Evolutionary conservation across 2,329 filamentous ascomycete genomes (phyloP), one percentile per base, ranked within the genome.

Genomic region (Penicillium expansum): DNA sequence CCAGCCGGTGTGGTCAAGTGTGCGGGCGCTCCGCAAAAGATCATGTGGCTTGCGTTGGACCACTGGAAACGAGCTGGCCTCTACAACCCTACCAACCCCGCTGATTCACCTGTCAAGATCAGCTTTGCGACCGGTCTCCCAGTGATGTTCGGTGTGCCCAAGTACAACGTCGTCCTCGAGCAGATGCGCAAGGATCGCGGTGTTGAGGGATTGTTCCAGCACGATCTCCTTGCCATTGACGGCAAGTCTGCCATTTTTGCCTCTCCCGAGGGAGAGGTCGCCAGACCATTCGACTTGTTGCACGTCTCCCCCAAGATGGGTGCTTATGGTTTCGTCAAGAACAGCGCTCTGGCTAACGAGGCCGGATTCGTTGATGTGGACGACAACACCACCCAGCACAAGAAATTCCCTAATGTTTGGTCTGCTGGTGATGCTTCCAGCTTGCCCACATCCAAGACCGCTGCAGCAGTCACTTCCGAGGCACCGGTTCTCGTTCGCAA

Each of bases 31-130:
- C 83, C 83, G 11, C 83, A 86, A 61, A 86, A 86, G 72, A 74
- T 80, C 65, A 81, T 86, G 82, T 86, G 83, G 83, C 77, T 86
- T 16, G 83, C 83, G 1, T 71, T 85, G 41, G 82, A 86, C 65
- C 71, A 83, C 69, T 86, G 83, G 83, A 83, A 81, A 70, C 72
- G 73, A 30, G 74, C 75, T 0, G 83, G 82, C 2, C 67, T 83
- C 4, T 85, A 85, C 69, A 67, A 79, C 52, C 64, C 77, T 1
- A 58, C 60, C 52, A 72, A 76, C 50, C 64, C 74, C 0, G 64
- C 74, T 1, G 45, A 48, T 6, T 83, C 81, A 0, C 65, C 76
- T 2, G 79, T 85, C 64, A 74, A 79, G 22, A 81, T 85, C 57
- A 77, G 69, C 61, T 86, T 84, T 58, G 82, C 83, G 5, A 85